Evolutionary conservation across 805 yeast species (phyloP).

Genomic region (Candida chauliodis): DNA sequence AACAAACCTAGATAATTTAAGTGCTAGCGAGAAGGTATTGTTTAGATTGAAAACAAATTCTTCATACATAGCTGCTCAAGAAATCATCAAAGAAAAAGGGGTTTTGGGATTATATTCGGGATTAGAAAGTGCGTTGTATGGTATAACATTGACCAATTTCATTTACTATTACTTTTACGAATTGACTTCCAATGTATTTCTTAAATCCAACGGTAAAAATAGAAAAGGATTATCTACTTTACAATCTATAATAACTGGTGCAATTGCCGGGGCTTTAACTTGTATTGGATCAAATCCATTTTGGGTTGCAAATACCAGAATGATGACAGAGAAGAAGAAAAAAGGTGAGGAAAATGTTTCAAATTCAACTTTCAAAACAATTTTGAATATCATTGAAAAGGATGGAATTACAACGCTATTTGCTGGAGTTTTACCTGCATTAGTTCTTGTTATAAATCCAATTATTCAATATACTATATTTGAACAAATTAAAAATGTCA

Average conservation of each 20-base stretch:
- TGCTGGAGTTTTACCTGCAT: conserved; percentile 85
- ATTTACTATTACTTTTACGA: conserved; percentile 91
- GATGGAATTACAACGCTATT: conserved; percentile 75
- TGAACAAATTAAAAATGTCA: conserved; percentile 74
- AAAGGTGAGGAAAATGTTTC: conserved; percentile 15
- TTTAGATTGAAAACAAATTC: conserved; percentile 12
- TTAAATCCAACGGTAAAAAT: conserved; percentile 18
- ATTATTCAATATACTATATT: conserved; percentile 88
- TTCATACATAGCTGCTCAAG: conserved; percentile 26
- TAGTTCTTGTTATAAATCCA: conserved; percentile 82
- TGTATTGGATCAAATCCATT: conserved; percentile 81
- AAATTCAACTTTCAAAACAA: conserved; percentile 49
- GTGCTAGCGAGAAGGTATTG: conserved; percentile 13
- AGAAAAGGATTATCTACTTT: conserved; percentile 49
- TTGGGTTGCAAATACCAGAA: conserved; percentile 93
- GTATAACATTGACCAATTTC: conserved; percentile 82
- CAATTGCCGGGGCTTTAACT: conserved; percentile 84
- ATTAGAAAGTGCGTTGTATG: conserved; percentile 80
- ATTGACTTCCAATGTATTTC: conserved; percentile 49
- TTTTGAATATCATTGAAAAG: conserved; percentile 57
- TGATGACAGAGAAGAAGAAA: conserved; percentile 55
- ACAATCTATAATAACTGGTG: conserved; percentile 74
- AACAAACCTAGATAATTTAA: conserved; percentile 1
- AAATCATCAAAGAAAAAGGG: conserved; percentile 57
- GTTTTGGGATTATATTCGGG: conserved; percentile 75